phyloP scores from a whole-genome alignment of 805 yeast genomes.

The Cyberlindnera samutprakarnensis region DNA sequence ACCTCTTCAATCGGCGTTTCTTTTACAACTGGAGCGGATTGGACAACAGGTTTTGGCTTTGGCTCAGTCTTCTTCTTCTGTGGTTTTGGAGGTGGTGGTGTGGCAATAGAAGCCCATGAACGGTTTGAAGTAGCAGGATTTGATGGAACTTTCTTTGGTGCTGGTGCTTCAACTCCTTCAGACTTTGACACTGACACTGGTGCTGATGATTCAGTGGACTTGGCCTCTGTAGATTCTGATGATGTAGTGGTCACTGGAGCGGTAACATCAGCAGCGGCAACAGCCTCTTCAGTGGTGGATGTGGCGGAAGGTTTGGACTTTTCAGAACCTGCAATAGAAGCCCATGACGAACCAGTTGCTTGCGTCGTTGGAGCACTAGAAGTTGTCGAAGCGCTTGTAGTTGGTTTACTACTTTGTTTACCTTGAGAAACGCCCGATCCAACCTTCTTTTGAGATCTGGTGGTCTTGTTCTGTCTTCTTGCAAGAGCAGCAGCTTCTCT shows the following conservation, averaged over 20 bases:
- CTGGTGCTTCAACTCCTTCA: constrained; percentile 9
- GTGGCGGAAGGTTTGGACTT: constrained; percentile 14
- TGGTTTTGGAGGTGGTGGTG: constrained; percentile 33
- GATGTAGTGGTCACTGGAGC: neutral
- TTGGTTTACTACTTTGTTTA: constrained; percentile 6
- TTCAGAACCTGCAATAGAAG: constrained; percentile 21
- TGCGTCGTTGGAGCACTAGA: constrained; percentile 14
- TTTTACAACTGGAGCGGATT: constrained; percentile 4
- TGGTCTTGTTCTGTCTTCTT: constrained; percentile 12
- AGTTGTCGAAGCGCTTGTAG: constrained; percentile 9
- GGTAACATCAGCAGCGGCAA: constrained; percentile 9
- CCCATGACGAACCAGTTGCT: constrained; percentile 22
- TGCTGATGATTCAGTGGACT: constrained; percentile 3
- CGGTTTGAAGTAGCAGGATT: constrained; percentile 26
- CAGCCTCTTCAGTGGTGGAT: constrained; percentile 9
- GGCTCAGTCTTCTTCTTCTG: constrained; percentile 16
- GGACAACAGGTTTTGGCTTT: constrained; percentile 15
- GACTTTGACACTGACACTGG: constrained; percentile 6
- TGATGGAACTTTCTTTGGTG: constrained; percentile 13
- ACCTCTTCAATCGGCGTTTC: constrained; percentile 25
- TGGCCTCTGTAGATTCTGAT: neutral
- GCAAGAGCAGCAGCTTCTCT: constrained; percentile 13
- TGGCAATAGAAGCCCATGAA: constrained; percentile 68
- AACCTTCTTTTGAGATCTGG: constrained; percentile 15
- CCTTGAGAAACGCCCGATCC: constrained; percentile 1